phyloP scores from a whole-genome alignment of 83 land plant genomes.

The Isoetes engelmannii region DNA sequence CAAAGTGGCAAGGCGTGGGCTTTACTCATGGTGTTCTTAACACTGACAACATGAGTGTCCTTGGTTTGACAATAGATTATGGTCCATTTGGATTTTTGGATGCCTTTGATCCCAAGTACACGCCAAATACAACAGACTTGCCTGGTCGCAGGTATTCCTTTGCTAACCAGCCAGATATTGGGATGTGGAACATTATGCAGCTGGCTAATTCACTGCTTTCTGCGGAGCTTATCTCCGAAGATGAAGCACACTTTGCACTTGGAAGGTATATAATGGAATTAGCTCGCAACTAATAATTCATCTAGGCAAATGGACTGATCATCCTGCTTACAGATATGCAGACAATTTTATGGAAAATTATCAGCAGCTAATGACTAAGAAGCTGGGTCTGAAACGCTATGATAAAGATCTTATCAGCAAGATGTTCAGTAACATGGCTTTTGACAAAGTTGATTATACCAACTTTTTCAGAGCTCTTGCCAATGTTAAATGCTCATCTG shows the following conservation, averaged over 20 bases:
- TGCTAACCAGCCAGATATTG: constrained; percentile 96
- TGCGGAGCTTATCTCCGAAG: constrained; percentile 57
- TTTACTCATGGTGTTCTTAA: constrained; percentile 97
- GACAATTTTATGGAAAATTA: constrained; percentile 91
- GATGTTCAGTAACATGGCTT: constrained; percentile 85
- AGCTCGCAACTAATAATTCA: no score
- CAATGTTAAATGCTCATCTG: constrained; percentile 53
- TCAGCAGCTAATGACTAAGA: constrained; percentile 78
- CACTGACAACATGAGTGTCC: constrained; percentile 95
- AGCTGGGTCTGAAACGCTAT: constrained; percentile 78
- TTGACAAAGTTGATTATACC: constrained; percentile 97
- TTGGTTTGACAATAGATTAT: constrained; percentile 94
- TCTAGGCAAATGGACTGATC: not conserved
- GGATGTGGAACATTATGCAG: constrained; percentile 93
- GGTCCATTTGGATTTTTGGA: constrained; percentile 99
- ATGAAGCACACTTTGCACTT: constrained; percentile 77
- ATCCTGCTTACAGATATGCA: constrained; percentile 57
- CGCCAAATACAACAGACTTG: constrained; percentile 95
- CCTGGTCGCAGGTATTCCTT: constrained; percentile 97
- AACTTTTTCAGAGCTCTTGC: constrained; percentile 86
- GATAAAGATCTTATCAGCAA: constrained; percentile 70
- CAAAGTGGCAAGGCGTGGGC: constrained; percentile 96
- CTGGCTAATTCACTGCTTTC: constrained; percentile 57
- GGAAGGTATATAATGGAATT: constrained; percentile 50
- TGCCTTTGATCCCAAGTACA: constrained; percentile 95